A percentile compares a stretch with the other conserved stretches of the same genome.
Conservation (phyloP, 805 yeast genomes). For the Yarrowia bubula region DNA sequence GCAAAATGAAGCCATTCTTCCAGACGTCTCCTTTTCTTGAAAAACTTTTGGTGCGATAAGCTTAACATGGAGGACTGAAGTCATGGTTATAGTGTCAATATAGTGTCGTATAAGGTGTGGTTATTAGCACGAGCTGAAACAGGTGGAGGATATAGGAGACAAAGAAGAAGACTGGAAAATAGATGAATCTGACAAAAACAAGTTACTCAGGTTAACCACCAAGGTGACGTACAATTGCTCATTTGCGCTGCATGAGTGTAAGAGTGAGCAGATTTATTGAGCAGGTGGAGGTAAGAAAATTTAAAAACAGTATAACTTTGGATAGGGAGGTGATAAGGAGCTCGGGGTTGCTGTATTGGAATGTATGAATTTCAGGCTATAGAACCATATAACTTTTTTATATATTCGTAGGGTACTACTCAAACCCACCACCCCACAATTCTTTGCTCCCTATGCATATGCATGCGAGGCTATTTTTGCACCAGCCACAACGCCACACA, state of each 20-base stretch:
- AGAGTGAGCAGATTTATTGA: not conserved
- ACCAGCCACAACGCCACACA: conserved; percentile 20
- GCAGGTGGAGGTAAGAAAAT: not conserved
- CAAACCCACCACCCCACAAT: not conserved
- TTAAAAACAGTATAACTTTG: not conserved
- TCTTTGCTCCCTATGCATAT: conserved; percentile 10
- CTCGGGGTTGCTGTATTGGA: not conserved
- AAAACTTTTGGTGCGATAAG: not conserved
- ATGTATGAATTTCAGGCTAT: no score
- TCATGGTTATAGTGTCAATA: no score
- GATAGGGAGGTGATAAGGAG: not conserved
- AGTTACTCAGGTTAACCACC: not conserved
- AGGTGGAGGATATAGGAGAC: no score
- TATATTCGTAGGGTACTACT: not conserved
- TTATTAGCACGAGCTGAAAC: no score
- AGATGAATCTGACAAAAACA: not conserved
- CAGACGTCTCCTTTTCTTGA: not conserved
- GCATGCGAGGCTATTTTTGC: conserved; percentile 1
- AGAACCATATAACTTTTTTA: not conserved
- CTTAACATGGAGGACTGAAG: no score
- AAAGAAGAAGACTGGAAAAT: no score
- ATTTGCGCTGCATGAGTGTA: conserved; percentile 1
- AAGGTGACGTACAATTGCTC: not conserved
- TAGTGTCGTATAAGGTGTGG: not conserved
- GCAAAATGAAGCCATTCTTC: not conserved